phyloP scores from a whole-genome alignment of 768 basidiomycete species.

The Suillus subluteus region DNA sequence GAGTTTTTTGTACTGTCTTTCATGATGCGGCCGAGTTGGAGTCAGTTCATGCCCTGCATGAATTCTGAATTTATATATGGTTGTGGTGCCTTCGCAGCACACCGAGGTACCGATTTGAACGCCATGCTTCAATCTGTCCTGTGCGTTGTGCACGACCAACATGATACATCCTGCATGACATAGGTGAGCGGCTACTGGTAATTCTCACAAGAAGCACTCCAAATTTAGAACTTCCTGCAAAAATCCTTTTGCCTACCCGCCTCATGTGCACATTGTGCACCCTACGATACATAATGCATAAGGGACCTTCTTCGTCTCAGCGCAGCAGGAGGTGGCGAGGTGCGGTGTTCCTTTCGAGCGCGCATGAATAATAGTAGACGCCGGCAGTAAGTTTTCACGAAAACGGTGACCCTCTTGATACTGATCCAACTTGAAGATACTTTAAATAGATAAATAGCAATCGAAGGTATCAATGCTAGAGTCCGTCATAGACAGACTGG shows the following conservation, averaged over 20 bases:
- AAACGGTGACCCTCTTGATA: background rate
- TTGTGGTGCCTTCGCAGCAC: background rate
- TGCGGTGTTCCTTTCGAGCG: background rate
- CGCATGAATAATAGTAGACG: background rate
- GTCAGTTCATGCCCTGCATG: background rate
- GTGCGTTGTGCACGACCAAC: background rate
- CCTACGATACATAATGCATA: background rate
- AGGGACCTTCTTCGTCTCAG: background rate
- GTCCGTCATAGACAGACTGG: too few species aligned
- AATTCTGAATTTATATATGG: background rate
- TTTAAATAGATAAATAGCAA: background rate
- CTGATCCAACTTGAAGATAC: background rate
- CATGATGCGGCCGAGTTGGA: background rate
- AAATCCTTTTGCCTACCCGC: background rate
- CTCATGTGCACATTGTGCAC: background rate
- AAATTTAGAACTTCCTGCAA: background rate
- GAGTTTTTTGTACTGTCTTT: too few species aligned
- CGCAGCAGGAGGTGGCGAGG: background rate
- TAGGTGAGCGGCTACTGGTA: background rate
- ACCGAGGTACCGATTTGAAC: background rate
- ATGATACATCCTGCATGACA: too few species aligned
- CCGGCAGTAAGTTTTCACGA: background rate
- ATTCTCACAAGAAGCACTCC: background rate
- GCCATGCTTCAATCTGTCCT: background rate
- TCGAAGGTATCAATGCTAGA: too few species aligned